These are phyloP conservation scores for Chaetomium olivaceum DNA, from an alignment of 2,329 filamentous ascomycete species.

Conservation along the genomic window DNA sequence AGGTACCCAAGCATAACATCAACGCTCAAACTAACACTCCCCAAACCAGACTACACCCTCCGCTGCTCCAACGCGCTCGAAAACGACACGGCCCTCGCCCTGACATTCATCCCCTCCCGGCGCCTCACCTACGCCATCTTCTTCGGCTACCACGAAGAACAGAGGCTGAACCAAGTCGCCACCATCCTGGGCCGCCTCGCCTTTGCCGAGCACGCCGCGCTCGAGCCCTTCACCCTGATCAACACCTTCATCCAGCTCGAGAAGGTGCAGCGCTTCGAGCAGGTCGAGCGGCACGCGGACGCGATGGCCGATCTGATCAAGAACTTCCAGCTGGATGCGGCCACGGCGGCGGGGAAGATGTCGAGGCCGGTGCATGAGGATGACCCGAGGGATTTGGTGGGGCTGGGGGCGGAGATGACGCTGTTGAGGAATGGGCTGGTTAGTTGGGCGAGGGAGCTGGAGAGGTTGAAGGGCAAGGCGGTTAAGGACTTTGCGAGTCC, in stretches of 20 bases:
- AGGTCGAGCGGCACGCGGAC: neutral
- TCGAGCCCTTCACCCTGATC: neutral
- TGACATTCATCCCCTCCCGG: neutral
- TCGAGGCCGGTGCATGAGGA: neutral
- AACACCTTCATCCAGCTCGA: neutral
- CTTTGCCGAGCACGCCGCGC: neutral
- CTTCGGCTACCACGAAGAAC: neutral
- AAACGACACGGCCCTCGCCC: neutral
- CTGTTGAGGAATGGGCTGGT: neutral
- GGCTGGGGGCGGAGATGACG: neutral
- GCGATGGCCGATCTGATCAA: neutral
- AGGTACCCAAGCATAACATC: neutral
- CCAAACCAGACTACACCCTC: neutral
- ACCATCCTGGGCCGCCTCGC: neutral
- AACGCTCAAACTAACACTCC: neutral
- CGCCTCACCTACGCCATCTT: neutral
- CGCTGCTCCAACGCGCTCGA: neutral
- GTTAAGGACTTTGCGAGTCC: neutral
- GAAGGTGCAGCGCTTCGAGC: neutral
- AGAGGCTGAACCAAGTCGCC: neutral
- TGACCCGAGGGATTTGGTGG: neutral
- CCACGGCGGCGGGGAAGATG: too few relatives aligned
- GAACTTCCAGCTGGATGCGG: neutral
- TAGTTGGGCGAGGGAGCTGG: neutral
- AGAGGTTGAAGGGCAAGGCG: neutral